phyloP scores from a whole-genome alignment of 352 stramenopile genomes.

The Pythium chondricola region DNA sequence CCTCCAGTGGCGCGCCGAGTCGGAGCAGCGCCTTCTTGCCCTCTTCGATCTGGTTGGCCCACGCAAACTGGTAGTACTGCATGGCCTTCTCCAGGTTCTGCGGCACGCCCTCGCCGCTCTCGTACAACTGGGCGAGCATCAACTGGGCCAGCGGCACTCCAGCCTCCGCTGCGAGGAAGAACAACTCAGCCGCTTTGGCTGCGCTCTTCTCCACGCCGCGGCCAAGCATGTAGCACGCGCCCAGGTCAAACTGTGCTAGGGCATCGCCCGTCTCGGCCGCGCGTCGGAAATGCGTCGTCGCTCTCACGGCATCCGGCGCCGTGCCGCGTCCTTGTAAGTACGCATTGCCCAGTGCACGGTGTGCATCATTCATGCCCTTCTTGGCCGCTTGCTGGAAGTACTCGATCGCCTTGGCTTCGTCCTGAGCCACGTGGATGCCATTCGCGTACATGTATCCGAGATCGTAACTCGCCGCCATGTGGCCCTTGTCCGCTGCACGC shows the following conservation, averaged over 20 bases:
- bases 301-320: slow-evolving; percentile 23
- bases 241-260: slow-evolving; percentile 70
- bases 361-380: slow-evolving; percentile 64
- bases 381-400: slow-evolving; percentile 53
- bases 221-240: slow-evolving; percentile 76
- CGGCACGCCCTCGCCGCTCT: slow-evolving; percentile 43
- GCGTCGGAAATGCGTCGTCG: slow-evolving; percentile 45
- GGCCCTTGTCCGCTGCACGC: slow-evolving; percentile 43
- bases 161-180: slow-evolving; percentile 67
- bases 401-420: slow-evolving; percentile 47
- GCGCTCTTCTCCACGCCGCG: slow-evolving; percentile 48
- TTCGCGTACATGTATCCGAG: slow-evolving; percentile 70
- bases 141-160: slow-evolving; percentile 61
- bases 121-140: slow-evolving; percentile 73
- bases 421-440: slow-evolving; percentile 53
- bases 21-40: slow-evolving; percentile 45
- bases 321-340: slow-evolving; percentile 41
- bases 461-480: slow-evolving; percentile 72
- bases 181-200: slow-evolving; percentile 49
- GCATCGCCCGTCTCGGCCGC: slow-evolving; percentile 57
- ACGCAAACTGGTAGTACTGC: slow-evolving; percentile 71
- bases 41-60: slow-evolving; percentile 43
- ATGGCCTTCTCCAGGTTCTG: slow-evolving; percentile 53
- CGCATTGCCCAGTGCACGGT: slow-evolving; percentile 50
- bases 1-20: slow-evolving; percentile 36